phyloP scores from a whole-genome alignment of 2,329 filamentous ascomycete species.

The Fusarium duplospermum region DNA sequence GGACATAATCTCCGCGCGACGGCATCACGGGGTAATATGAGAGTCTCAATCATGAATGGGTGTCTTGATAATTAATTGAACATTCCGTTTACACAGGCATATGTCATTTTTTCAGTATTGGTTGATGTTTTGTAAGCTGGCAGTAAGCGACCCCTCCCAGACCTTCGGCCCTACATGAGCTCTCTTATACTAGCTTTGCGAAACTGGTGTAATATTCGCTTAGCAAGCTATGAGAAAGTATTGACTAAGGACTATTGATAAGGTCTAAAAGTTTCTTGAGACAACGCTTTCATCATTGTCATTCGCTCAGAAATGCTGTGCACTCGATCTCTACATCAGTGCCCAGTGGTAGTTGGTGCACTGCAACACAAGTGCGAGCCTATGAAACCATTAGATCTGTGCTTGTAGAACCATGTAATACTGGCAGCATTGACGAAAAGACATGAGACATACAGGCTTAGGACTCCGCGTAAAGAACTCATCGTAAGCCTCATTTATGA shows the following conservation, averaged over 20 bases:
- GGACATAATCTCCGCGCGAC: not conserved
- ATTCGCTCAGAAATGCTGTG: constrained; percentile 50
- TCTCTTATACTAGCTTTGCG: not conserved
- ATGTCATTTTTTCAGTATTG: not conserved
- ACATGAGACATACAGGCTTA: constrained; percentile 57
- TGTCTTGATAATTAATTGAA: not conserved
- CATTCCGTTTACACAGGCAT: not conserved
- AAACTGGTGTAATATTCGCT: not conserved
- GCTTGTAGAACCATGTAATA: not conserved
- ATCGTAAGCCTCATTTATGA: constrained; percentile 67
- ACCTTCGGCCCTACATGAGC: not conserved
- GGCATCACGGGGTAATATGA: not conserved
- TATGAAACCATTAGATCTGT: constrained; percentile 51
- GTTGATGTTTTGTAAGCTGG: not conserved
- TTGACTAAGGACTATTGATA: not conserved
- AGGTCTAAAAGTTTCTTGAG: too few relatives aligned
- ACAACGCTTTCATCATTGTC: not conserved
- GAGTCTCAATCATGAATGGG: not conserved
- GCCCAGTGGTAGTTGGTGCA: constrained; percentile 76
- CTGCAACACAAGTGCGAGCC: constrained; percentile 76
- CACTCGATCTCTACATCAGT: constrained; percentile 82
- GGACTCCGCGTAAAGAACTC: constrained; percentile 59
- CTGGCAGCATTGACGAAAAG: not conserved
- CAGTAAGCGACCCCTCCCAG: not conserved
- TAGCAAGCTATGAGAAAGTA: not conserved